Evolutionary conservation across 2,329 filamentous ascomycete genomes (phyloP), one percentile per base, ranked within the genome.

Genomic region (Aspergillus puulaauensis): DNA sequence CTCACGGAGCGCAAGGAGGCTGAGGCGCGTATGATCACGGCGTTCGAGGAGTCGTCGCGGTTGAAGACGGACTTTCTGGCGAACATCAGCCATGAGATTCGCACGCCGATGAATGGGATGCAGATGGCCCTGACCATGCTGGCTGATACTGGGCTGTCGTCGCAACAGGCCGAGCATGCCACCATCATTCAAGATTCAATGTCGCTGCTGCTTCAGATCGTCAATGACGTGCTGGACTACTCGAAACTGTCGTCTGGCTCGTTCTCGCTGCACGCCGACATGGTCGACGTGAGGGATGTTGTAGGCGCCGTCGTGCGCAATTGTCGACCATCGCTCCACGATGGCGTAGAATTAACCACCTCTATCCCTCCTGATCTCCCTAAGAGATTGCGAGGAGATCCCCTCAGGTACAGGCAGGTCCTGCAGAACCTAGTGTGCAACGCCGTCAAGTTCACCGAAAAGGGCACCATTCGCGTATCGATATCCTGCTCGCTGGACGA

Each of bases 141-240:
- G 4, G 75, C 82, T 19, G 82, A 84, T 60, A 84, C 83, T 0
- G 64, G 71, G 0, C 70, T 87, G n/a, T 76, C 77, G 6, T 68
- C 77, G 1, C 77, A 83, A 43, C 85, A 87, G 68, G 76, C 78
- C 21, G 84, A 87, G 56, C 81, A 82, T 43, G 79, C 82, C 1
- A 75, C 77, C 41, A 83, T 86, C 46, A 83, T 87, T 54, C 79
- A 84, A 61, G 83, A 86, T 56, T 86, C 84, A 0, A 84, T 82
- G 2, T 78, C 81, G 19, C 76, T 86, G 2, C 74, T 87, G 21
- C 71, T 87, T 17, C 82, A 83, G 61, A 80, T 87, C 49, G 86
- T 88, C 68, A 86, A 88, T 64, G 83, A 87, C 59, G 85, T 88
- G 46, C 77, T 88, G n/a, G 85, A 88, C 70, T 87, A 86, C 65